Evolutionary conservation across 306 rosid genomes (phyloP).

Genomic region (Acacia acuminata): DNA sequence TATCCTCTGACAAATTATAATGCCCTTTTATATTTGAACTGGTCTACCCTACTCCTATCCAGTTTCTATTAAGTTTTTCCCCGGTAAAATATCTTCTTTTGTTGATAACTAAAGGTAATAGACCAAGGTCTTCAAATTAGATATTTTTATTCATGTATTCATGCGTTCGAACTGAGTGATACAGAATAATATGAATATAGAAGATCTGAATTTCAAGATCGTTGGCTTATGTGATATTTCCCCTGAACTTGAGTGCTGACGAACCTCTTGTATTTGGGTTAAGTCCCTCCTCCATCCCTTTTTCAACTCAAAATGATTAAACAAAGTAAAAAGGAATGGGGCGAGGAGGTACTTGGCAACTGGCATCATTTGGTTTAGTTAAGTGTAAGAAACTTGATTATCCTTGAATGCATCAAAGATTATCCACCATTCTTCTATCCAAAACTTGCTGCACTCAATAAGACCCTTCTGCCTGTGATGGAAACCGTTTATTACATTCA

Average conservation of each 20-base stretch:
- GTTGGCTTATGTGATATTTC: neutral
- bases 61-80: neutral
- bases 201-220: neutral
- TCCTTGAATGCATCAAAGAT: conserved; percentile 66
- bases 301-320: neutral
- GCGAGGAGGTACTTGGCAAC: neutral
- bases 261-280: neutral
- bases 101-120: neutral
- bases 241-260: neutral
- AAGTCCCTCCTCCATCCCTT: neutral
- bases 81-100: neutral
- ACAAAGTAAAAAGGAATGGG: neutral
- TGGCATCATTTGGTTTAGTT: neutral
- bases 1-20: conserved; percentile 61
- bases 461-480: conserved; percentile 78
- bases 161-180: neutral
- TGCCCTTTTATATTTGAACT: conserved; percentile 15
- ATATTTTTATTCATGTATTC: neutral
- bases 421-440: conserved; percentile 93
- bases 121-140: neutral
- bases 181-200: neutral
- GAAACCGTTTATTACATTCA: conserved; percentile 91
- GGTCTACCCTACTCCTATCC: neutral
- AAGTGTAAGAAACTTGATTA: neutral
- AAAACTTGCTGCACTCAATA: conserved; percentile 74